Percentiles rank a stretch among this genome's conserved stretches.
These are phyloP conservation scores for Dipodascopsis uninucleata DNA, from an alignment of 805 yeast genomes.

Conservation along the genomic window DNA sequence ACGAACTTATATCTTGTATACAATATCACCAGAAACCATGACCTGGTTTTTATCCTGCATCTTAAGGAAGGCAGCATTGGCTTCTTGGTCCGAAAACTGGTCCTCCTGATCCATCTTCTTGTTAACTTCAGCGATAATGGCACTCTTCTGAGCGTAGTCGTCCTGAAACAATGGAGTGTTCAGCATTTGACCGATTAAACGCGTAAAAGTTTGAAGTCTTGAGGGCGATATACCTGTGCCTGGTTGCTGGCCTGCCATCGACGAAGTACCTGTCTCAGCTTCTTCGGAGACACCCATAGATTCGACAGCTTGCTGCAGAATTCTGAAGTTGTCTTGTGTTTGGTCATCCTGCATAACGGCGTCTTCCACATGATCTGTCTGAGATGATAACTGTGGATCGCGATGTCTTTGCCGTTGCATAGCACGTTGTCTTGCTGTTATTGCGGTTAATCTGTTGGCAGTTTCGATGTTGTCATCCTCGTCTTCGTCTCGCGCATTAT, in stretches of 20 bases:
- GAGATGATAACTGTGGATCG: neutral
- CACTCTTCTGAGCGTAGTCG: slow-evolving; percentile 42
- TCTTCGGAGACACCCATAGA: slow-evolving; percentile 29
- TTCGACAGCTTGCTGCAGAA: slow-evolving; percentile 23
- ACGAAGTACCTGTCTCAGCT: slow-evolving; percentile 6
- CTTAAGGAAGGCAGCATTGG: slow-evolving; percentile 37
- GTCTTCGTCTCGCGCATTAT: slow-evolving; percentile 33
- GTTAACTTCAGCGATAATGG: slow-evolving; percentile 44
- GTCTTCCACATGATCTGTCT: neutral
- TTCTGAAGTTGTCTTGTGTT: slow-evolving; percentile 14
- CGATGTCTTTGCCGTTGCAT: neutral
- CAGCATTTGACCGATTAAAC: slow-evolving; percentile 47
- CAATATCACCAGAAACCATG: slow-evolving; percentile 37
- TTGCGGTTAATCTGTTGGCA: slow-evolving; percentile 5
- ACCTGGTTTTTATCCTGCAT: slow-evolving; percentile 40
- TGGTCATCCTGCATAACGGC: slow-evolving; percentile 1
- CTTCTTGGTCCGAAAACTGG: slow-evolving; percentile 38
- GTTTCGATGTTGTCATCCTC: slow-evolving; percentile 23
- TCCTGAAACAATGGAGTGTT: slow-evolving; percentile 43
- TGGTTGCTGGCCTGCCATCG: slow-evolving; percentile 26
- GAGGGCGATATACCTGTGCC: slow-evolving; percentile 47
- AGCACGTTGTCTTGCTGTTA: slow-evolving; percentile 4
- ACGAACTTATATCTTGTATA: slow-evolving; percentile 32
- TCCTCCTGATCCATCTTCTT: slow-evolving; percentile 43
- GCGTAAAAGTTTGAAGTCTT: slow-evolving; percentile 47